Evolutionary conservation across 2,329 filamentous ascomycete species (phyloP), one percentile per base, ranked within the genome.

Genomic region (Thermomyces lanuginosus): DNA sequence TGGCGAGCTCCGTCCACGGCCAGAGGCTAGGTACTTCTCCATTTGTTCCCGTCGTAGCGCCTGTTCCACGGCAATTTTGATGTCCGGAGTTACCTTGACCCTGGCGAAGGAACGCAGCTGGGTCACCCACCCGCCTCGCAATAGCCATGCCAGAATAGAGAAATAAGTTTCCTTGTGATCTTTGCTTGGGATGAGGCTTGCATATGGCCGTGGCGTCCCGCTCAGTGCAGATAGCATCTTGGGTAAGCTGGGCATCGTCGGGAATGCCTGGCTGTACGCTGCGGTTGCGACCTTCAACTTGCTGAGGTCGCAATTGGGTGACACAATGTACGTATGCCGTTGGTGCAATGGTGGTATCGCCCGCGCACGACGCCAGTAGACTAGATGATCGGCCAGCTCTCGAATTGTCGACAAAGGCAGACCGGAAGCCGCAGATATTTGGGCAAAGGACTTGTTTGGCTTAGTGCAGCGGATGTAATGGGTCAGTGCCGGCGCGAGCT

Each of bases 331-430:
- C 7, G 76, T 77, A 47, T 95, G 84, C 24, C 84, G 69, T 22
- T 79, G 77, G 44, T 93, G 83, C 4, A 98, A 67, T 0, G 89
- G 89, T 4, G 82, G 79, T 21, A 95, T 86, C 9, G 86, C 77
- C 33, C 91, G 79, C 24, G 86, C 89, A 31, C 84, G 76, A 13
- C 89, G 75, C 84, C 86, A 95, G 56, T 91, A 92, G 34, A 95
- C 83, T 36, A 98, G 76, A 56, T 95, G 89, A 31, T 81, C 78
- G 6, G 84, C 83, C 35, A 92, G 79, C 40, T 81, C 76, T 36
- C 86, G 76, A 36, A 95, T 76, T 39, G 92, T 80, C 16, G 71
- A 65, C 1, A 89, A 64, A 3, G 77, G 73, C 27, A 95, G 75
- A 11, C 74, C 68, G 27, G 57, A 58, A 2, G 44, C 37, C 4